phyloP scores from a whole-genome alignment of 371 early-diverging fungal genomes.

The Rhizopus stolonifer region DNA sequence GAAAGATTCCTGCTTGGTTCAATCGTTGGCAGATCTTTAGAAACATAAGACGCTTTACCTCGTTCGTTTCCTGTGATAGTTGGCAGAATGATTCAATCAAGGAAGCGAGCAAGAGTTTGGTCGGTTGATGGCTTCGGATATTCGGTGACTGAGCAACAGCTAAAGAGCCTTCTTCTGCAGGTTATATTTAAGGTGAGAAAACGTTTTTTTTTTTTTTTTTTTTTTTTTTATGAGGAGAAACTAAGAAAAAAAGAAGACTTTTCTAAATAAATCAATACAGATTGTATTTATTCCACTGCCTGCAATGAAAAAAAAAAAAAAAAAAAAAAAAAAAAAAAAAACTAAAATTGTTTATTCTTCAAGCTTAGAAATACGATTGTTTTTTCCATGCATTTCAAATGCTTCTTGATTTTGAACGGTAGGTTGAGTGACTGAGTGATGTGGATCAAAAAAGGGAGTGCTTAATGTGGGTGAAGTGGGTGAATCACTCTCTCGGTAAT shows the following conservation, averaged over 20 bases:
- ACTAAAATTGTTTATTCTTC: conserved; percentile 13
- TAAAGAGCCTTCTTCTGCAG: background rate
- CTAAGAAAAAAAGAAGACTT: no score
- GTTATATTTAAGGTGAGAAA: background rate
- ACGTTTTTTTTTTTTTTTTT: no score
- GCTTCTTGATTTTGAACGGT: conserved; percentile 18
- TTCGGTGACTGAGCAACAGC: conserved; percentile 12
- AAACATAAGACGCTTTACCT: conserved; percentile 78
- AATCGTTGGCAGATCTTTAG: conserved; percentile 69
- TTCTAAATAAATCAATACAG: no score
- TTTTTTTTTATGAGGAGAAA: no score
- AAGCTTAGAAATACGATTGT: conserved; percentile 27
- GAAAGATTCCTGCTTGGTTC: conserved; percentile 71
- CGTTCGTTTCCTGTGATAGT: conserved; percentile 78
- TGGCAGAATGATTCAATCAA: conserved; percentile 83
- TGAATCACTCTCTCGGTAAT: conserved; percentile 31
- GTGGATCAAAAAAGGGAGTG: conserved; percentile 30
- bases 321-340: conserved; percentile 2
- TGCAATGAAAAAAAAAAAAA: background rate
- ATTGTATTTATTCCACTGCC: no score
- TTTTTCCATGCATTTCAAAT: conserved; percentile 29
- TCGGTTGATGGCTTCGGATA: conserved; percentile 58
- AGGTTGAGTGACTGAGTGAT: conserved; percentile 12
- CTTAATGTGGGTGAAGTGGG: conserved; percentile 41
- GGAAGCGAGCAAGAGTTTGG: conserved; percentile 70